Base-by-base conservation (phyloP, 768 basidiomycete species). In the Clitopilus passeckerianus region DNA sequence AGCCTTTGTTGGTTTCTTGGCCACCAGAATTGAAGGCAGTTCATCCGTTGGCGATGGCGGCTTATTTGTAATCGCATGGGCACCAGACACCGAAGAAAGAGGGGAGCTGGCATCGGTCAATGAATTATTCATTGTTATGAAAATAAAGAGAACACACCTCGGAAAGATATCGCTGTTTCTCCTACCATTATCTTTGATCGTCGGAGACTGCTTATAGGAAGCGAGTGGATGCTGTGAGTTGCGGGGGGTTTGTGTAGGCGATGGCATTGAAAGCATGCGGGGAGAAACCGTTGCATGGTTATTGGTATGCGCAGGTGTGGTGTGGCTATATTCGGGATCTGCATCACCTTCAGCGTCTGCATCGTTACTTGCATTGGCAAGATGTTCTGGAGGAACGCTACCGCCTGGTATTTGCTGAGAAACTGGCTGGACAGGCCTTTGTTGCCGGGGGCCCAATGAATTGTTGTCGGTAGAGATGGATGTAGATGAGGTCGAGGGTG, bases 341-440 rank as follows among this genome's bases (percentile, higher is more conserved):
- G 75, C 65, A 34, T 72, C 73, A 7, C 72, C 75, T 54, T 74
- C 72, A 4, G 75, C 74, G 57, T 75, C 74, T 6, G 63, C 68
- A 57, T 76, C 76, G 10, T 54, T 59, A 18, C 66, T 59, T 34
- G 30, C 14, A 41, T n/a, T 57, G 53, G 33, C 3, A 34, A 34
- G 3, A 3, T 50, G n/a, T 50, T 23, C 9, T 50, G 46, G 10
- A 14, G 37, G n/a, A 15, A n/a, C 37, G 10, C 5, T 12, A n/a
- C 10, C 10, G 3, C 37, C 61, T 23, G 56, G 24, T 30, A 30
- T 30, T 30, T 30, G 27, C 27, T 30, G 4, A 7, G 27, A 30
- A 30, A 7, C 27, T 30, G 27, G 27, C 27, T 30, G 27, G 7
- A 30, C 7, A 30, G 27, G 4, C 7, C 27, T 30, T 30, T 30